Base-by-base conservation (phyloP, 2,329 filamentous ascomycete species). In the Aspergillus texensis region DNA sequence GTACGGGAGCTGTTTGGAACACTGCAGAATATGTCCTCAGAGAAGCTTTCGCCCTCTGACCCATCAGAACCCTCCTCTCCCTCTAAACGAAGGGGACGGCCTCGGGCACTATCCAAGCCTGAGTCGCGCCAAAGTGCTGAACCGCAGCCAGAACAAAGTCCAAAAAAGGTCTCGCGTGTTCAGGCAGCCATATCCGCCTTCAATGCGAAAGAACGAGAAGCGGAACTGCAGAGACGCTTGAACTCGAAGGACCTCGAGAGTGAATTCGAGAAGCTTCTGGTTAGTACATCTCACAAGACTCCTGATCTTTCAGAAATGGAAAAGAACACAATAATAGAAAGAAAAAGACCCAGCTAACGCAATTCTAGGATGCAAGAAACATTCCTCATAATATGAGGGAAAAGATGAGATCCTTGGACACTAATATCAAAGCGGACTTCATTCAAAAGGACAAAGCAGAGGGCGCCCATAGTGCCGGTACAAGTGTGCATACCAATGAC, bases 381-480 rank as follows among this genome's bases (percentile, higher is more conserved):
- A 96, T 98, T 60, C 94, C 94, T 3, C 92, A 96, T 73, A 91
- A 97, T 67, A 93, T 97, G 83, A 86, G 94, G 61, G 93, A 94
- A 77, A 96, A 96, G 80, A 97, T 99, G 93, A 88, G 94, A 53
- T 94, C 89, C 62, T 82, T 99, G 64, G 93, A 92, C 66, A 86
- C 92, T 68, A 91, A 91, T 41, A 94, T 98, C 81, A 99, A 99
- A 80, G 92, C 93, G 75, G 94, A 98, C 74, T 96, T 99, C 72
- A 93, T 98, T 71, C 89, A 90, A 59, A 94, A 96, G 76, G 92
- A 97, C 75, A 92, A 91, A 83, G 88, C 87, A 8, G 90, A 91
- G 75, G 89, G 85, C 78, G 81, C 79, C 68, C 81, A 67, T 79
- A 77, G 68, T 83, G 81, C 70, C 76, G 82, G 72, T 52, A 68